Conservation (phyloP, 352 stramenopile species). For the Globisporangium okanoganense region DNA sequence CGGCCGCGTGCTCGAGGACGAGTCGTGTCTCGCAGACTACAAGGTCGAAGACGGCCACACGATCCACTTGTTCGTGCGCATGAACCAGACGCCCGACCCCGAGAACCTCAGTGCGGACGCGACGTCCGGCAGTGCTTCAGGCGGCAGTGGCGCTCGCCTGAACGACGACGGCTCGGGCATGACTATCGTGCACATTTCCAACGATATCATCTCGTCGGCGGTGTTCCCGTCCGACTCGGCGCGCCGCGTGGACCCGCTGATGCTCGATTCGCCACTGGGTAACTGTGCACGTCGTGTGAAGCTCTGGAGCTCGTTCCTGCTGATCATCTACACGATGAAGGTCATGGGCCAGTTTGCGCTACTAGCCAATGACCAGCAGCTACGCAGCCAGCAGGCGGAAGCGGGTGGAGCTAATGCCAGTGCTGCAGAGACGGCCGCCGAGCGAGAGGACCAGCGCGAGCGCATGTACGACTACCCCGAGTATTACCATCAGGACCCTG, state of each 20-base stretch:
- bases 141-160: constrained; percentile 23
- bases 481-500: constrained; percentile 75
- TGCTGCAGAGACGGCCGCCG: constrained; percentile 23
- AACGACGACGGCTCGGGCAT: constrained; percentile 33
- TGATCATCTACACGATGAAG: constrained; percentile 91
- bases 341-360: constrained; percentile 84
- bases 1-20: constrained; percentile 85
- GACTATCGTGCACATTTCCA: constrained; percentile 76
- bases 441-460: constrained; percentile 39
- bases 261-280: constrained; percentile 79
- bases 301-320: constrained; percentile 83
- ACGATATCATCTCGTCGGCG: constrained; percentile 76
- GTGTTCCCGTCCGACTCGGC: constrained; percentile 84
- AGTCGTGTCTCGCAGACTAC: constrained; percentile 66
- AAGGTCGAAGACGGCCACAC: constrained; percentile 91
- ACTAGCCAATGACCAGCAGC: constrained; percentile 77
- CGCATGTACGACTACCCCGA: constrained; percentile 74
- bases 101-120: constrained; percentile 47
- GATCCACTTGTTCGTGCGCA: constrained; percentile 87
- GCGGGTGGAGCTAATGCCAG: constrained; percentile 17
- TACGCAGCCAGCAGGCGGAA: constrained; percentile 27
- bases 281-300: constrained; percentile 83
- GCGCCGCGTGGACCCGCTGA: constrained; percentile 75
- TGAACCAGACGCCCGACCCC: constrained; percentile 51
- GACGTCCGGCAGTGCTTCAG: constrained; percentile 20